A percentile compares a stretch with the other conserved stretches of the same genome.
Evolutionary conservation across 345 rosid genomes (phyloP).

Genomic region (Clarkia xantiana): DNA sequence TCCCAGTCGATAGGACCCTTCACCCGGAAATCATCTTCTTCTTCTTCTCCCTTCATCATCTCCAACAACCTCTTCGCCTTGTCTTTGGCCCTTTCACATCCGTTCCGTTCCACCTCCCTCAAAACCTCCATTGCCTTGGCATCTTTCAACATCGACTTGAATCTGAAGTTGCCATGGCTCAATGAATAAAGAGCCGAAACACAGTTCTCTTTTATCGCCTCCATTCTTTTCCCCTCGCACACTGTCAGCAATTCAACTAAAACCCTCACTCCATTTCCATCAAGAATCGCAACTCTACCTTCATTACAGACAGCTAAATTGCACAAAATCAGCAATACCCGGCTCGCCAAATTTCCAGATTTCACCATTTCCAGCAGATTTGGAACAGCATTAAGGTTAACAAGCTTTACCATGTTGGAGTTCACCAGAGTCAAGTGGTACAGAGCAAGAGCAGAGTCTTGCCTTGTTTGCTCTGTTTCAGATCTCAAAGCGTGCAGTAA

Average conservation of each 20-base stretch:
- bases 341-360: conserved; percentile 30
- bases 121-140: conserved; percentile 39
- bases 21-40: conserved; percentile 17
- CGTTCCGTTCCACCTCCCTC: conserved; percentile 33
- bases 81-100: conserved; percentile 39
- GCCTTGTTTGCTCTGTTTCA: conserved; percentile 41
- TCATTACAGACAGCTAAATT: conserved; percentile 54
- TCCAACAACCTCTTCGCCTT: conserved; percentile 46
- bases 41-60: conserved; percentile 33
- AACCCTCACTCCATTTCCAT: conserved; percentile 51
- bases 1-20: conserved; percentile 46
- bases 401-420: conserved; percentile 45
- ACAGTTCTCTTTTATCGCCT: conserved; percentile 47
- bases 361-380: conserved; percentile 41
- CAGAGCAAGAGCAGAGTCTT: conserved; percentile 65
- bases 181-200: conserved; percentile 44
- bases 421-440: conserved; percentile 57
- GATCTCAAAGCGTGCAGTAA: conserved; percentile 51
- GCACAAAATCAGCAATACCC: conserved; percentile 40
- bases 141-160: conserved; percentile 57
- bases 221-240: conserved; percentile 21
- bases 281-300: conserved; percentile 57
- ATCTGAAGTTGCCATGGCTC: conserved; percentile 57
- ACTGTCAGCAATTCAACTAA: conserved; percentile 43
- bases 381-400: conserved; percentile 52